Evolutionary conservation across 2,329 filamentous ascomycete species (phyloP).

Genomic region (Phaeosphaeria sp.): DNA sequence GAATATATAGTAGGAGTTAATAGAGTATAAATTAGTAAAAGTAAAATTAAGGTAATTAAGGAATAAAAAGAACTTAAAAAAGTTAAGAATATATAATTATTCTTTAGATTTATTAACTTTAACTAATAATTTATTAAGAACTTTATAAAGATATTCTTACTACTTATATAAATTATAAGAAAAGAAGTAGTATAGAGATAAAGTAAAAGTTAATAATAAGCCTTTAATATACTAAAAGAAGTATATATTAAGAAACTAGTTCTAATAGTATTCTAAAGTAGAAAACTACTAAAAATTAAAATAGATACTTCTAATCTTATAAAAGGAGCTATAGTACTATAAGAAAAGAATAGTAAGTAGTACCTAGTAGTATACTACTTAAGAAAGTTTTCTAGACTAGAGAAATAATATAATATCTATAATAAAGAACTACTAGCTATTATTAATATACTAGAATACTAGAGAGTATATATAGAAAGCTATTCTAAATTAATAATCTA

Average conservation of each 20-base stretch:
- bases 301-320: conserved; percentile 2
- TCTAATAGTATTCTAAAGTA: conserved; percentile 1
- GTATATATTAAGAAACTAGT: background rate
- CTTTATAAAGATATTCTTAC: conserved; percentile 1
- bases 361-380: conserved; percentile 7
- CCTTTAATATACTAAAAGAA: conserved; percentile 3
- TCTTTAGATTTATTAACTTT: conserved; percentile 15
- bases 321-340: background rate
- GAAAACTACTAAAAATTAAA: background rate
- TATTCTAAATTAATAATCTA: conserved; percentile 3
- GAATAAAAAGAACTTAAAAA: conserved; percentile 3
- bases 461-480: conserved; percentile 2
- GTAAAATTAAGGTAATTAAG: conserved; percentile 5
- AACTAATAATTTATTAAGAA: conserved; percentile 8
- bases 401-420: conserved; percentile 7
- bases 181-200: conserved; percentile 3
- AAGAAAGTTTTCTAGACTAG: background rate
- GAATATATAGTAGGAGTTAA: conserved; percentile 9
- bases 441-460: conserved; percentile 4
- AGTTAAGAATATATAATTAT: conserved; percentile 7
- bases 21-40: conserved; percentile 5
- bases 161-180: conserved; percentile 6
- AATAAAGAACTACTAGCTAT: conserved; percentile 6
- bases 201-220: background rate
- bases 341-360: conserved; percentile 5